Evolutionary conservation across 345 rosid genomes (phyloP).

Genomic region (Syzygium jambos): DNA sequence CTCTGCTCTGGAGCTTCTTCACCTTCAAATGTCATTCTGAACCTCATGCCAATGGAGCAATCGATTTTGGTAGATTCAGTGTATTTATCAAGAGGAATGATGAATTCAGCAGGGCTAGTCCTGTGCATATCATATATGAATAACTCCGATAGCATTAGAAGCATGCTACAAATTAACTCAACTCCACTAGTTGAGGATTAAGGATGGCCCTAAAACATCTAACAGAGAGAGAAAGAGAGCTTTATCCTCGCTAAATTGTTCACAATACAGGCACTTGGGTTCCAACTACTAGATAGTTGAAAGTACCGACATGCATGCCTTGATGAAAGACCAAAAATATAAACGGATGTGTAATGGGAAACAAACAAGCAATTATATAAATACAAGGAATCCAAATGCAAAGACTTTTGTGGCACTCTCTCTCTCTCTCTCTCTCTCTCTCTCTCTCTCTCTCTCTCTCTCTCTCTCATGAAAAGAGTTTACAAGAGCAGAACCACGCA

Average conservation of each 20-base stretch:
- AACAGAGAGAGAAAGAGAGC: neutral
- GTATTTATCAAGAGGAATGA: constrained; percentile 38
- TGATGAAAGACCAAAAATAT: neutral
- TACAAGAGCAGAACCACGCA: neutral
- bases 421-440: neutral
- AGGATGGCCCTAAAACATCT: neutral
- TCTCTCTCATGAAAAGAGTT: neutral
- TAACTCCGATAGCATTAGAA: neutral
- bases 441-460: neutral
- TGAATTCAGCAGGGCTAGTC: constrained; percentile 46
- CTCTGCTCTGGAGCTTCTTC: constrained; percentile 55
- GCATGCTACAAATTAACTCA: neutral
- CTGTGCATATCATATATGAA: constrained; percentile 4
- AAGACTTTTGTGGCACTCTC: neutral
- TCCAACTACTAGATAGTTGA: neutral
- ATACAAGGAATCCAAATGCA: neutral
- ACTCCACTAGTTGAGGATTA: neutral
- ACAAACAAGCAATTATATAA: neutral
- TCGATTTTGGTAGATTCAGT: constrained; percentile 27
- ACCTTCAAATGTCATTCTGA: constrained; percentile 55
- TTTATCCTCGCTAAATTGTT: neutral
- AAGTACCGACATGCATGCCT: neutral
- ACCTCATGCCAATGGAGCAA: constrained; percentile 48
- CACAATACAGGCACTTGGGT: neutral
- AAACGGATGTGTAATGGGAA: neutral